These are phyloP conservation scores for Coffea canephora DNA, from an alignment of 257 asterid species.

Conservation along the genomic window DNA sequence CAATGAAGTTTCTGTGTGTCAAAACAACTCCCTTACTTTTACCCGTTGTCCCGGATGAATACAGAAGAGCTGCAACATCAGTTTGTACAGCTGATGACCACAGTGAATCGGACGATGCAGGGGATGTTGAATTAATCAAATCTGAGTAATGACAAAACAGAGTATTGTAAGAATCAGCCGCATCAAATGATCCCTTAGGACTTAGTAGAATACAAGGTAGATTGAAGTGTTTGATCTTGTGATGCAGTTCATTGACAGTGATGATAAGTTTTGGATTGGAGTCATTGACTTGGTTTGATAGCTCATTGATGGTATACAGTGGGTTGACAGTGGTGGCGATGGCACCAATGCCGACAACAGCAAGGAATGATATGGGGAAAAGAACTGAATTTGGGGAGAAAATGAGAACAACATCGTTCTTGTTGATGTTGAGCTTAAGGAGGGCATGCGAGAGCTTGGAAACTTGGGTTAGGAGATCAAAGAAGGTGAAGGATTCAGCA, in stretches of 20 bases:
- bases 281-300: slow-evolving; percentile 32
- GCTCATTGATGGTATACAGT: slow-evolving; percentile 21
- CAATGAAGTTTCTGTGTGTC: slow-evolving; percentile 39
- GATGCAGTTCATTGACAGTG: slow-evolving; percentile 29
- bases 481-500: slow-evolving; percentile 23
- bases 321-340: slow-evolving; percentile 35
- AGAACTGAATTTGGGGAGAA: slow-evolving; percentile 35
- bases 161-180: neutral
- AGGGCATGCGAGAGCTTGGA: slow-evolving; percentile 25
- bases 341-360: slow-evolving; percentile 32
- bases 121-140: slow-evolving; percentile 3
- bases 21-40: slow-evolving; percentile 34
- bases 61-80: slow-evolving; percentile 39
- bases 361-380: slow-evolving; percentile 30
- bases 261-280: slow-evolving; percentile 30
- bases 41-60: slow-evolving; percentile 40
- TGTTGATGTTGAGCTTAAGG: slow-evolving; percentile 28
- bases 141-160: slow-evolving; percentile 3
- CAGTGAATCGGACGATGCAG: neutral
- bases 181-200: slow-evolving; percentile 7
- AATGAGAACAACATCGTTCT: slow-evolving; percentile 29
- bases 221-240: slow-evolving; percentile 28
- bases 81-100: slow-evolving; percentile 16
- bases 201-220: slow-evolving; percentile 25
- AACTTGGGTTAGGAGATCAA: slow-evolving; percentile 23